Conservation (phyloP, 2,329 filamentous ascomycete genomes). For the Cordyceps farinosa region DNA sequence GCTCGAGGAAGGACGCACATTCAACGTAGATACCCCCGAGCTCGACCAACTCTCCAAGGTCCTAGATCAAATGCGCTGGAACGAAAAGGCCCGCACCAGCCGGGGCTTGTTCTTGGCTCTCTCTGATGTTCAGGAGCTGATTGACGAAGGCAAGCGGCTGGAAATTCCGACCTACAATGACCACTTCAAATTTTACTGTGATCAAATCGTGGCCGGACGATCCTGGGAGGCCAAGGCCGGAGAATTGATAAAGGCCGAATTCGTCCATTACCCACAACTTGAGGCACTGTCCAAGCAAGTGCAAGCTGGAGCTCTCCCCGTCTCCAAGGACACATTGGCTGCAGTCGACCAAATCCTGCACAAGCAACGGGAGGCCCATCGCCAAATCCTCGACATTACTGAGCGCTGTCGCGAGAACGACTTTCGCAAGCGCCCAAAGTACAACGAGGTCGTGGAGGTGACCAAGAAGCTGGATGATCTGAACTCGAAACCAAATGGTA, state of each 20-base stretch:
- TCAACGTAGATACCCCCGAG: conserved; percentile 89
- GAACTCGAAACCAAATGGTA: conserved; percentile 88
- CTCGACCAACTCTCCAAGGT: conserved; percentile 76
- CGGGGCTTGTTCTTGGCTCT: conserved; percentile 66
- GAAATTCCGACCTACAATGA: conserved; percentile 78
- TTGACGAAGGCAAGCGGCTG: conserved; percentile 72
- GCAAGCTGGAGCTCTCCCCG: conserved; percentile 64
- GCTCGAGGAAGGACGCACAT: conserved; percentile 82
- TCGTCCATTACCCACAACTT: conserved; percentile 89
- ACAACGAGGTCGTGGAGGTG: conserved; percentile 84
- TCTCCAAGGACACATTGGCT: conserved; percentile 74
- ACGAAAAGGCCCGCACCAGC: conserved; percentile 66
- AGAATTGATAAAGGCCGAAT: conserved; percentile 87
- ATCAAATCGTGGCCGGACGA: conserved; percentile 72
- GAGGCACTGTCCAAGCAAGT: conserved; percentile 88
- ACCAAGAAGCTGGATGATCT: conserved; percentile 83
- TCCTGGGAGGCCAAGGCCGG: conserved; percentile 91
- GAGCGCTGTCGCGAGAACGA: conserved; percentile 73
- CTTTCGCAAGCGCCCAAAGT: conserved; percentile 76
- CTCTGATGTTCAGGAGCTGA: conserved; percentile 73
- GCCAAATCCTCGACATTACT: conserved; percentile 78
- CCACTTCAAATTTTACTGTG: conserved; percentile 69
- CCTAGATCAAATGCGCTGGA: conserved; percentile 85
- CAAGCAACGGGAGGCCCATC: conserved; percentile 92
- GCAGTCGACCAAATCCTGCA: conserved; percentile 88